A percentile compares a stretch with the other conserved stretches of the same genome.
Evolutionary conservation across 1,284 basidiomycete species (phyloP).

Genomic region (Puccinia polysora): DNA sequence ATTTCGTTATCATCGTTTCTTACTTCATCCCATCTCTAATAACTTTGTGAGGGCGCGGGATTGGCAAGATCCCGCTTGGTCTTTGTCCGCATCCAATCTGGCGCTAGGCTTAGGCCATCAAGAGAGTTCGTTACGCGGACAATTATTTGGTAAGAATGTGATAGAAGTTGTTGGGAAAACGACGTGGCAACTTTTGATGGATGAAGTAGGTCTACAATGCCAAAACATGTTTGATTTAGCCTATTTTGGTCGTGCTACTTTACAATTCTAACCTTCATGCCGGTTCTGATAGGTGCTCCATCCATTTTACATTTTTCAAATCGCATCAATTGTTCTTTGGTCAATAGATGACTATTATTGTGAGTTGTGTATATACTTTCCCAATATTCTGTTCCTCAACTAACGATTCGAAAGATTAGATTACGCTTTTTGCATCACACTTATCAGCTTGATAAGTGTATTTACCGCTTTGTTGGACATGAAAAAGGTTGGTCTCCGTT

Average conservation of each 20-base stretch:
- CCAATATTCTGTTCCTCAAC: slow-evolving; percentile 20
- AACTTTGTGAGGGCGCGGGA: slow-evolving; percentile 59
- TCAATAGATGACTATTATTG: slow-evolving; percentile 69
- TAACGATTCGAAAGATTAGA: slow-evolving; percentile 55
- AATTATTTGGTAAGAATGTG: slow-evolving; percentile 77
- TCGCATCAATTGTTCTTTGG: slow-evolving; percentile 92
- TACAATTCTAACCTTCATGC: slow-evolving; percentile 20
- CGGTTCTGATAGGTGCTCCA: slow-evolving; percentile 66
- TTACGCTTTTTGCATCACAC: slow-evolving; percentile 90
- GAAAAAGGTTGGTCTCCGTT: slow-evolving; percentile 62
- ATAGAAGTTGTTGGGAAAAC: slow-evolving; percentile 90
- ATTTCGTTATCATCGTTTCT: slow-evolving; percentile 38
- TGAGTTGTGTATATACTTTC: slow-evolving; percentile 11
- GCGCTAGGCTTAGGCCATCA: slow-evolving; percentile 62
- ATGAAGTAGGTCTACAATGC: slow-evolving; percentile 65
- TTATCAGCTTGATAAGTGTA: slow-evolving; percentile 84
- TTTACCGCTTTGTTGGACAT: slow-evolving; percentile 85
- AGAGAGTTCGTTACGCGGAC: slow-evolving; percentile 64
- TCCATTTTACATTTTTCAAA: slow-evolving; percentile 97
- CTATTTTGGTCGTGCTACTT: not conserved
- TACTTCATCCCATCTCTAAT: slow-evolving; percentile 23
- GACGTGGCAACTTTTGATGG: slow-evolving; percentile 72
- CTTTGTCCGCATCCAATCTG: slow-evolving; percentile 60
- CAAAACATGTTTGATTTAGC: slow-evolving; percentile 22
- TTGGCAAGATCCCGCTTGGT: slow-evolving; percentile 84